Conservation (phyloP, 208 protist genomes). For the Phytomonas sp. region DNA sequence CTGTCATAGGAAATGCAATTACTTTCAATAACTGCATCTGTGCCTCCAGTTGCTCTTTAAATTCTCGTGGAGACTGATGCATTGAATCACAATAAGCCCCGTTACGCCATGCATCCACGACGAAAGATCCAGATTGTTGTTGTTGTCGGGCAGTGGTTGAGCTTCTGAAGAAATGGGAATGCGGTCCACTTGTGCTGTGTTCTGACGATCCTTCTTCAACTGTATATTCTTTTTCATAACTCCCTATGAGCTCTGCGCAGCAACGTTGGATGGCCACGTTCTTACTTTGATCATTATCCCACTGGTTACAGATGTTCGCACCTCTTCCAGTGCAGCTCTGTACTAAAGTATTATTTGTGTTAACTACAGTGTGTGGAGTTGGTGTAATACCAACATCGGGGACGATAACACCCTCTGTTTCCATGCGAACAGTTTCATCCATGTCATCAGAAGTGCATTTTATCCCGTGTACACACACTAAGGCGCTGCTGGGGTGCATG, state of each 20-base stretch:
- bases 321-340: background rate
- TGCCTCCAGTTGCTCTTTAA: background rate
- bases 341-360: background rate
- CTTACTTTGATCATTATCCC: background rate
- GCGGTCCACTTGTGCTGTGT: background rate
- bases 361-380: background rate
- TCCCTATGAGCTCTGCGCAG: background rate
- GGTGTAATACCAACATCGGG: background rate
- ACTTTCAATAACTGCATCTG: background rate
- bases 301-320: background rate
- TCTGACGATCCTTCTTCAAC: background rate
- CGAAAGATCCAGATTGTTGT: background rate
- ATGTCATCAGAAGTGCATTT: background rate
- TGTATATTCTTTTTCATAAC: background rate
- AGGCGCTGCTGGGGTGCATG: slow-evolving; percentile 3
- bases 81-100: background rate
- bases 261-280: background rate
- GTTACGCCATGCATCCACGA: background rate
- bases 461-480: background rate
- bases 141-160: background rate
- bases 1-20: background rate
- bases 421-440: background rate
- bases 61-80: background rate
- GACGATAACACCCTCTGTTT: background rate
- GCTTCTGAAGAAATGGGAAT: background rate